Conservation (phyloP, 2,329 filamentous ascomycete genomes). For the Ophiostoma angusticollis region DNA sequence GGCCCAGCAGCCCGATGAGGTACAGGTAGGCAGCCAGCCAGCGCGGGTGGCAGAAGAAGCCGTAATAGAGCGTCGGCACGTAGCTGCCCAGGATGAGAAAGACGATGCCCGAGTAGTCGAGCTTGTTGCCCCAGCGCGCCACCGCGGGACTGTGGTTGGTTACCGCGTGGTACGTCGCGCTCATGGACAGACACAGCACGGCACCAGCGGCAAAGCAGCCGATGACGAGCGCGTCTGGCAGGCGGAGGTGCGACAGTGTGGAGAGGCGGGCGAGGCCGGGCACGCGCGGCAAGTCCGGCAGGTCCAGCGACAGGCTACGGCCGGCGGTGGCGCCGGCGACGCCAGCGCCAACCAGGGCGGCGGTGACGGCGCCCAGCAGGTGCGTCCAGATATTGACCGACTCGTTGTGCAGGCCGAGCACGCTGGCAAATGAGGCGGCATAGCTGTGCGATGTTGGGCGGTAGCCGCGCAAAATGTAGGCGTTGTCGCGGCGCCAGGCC, state of each 20-base stretch:
- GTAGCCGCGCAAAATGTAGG: constrained; percentile 42
- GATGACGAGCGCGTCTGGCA: constrained; percentile 61
- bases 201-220: constrained; percentile 68
- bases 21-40: constrained; percentile 61
- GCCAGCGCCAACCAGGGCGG: constrained; percentile 37
- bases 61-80: constrained; percentile 78
- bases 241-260: not conserved
- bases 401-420: constrained; percentile 47
- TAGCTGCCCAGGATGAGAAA: constrained; percentile 84
- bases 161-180: constrained; percentile 72
- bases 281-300: constrained; percentile 25
- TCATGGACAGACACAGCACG: constrained; percentile 62
- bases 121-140: constrained; percentile 73
- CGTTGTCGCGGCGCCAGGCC: constrained; percentile 47
- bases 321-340: too few species aligned
- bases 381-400: constrained; percentile 52
- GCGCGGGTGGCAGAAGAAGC: constrained; percentile 56
- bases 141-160: constrained; percentile 72
- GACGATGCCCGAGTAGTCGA: constrained; percentile 93
- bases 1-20: constrained; percentile 64
- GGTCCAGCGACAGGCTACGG: not conserved
- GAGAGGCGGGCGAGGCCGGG: constrained; percentile 42
- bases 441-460: constrained; percentile 38
- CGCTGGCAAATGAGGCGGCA: constrained; percentile 29
- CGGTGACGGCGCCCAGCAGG: constrained; percentile 50